Base-by-base conservation (phyloP, 768 basidiomycete species). In the Boletus reticulatus region DNA sequence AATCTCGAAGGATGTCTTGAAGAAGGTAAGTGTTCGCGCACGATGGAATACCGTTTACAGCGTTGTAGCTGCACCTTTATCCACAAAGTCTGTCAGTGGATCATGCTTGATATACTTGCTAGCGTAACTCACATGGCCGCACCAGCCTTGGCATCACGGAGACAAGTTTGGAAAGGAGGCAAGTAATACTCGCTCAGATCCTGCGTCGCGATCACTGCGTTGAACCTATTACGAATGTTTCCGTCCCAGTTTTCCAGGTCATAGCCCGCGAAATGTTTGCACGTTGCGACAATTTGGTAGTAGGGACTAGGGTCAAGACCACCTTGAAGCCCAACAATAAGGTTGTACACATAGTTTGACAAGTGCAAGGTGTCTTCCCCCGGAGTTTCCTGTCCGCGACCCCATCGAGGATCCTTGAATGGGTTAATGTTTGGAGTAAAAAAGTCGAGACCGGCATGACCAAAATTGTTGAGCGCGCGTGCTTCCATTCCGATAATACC, bases 381-480 rank as follows among this genome's bases (percentile, higher is more conserved):
- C 7, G 82, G 83, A 0, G 83, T 84, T 67, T 84, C 84, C 59
- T 83, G 82, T 0, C 82, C 82, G 43, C 83, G 73, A 7, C 83
- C 83, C 83, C 84, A 84, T 13, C 82, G 81, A 42, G 84, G 83
- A 57, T 85, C 84, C 53, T 78, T 82, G 75, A 84, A 84, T 0
- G 83, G 67, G 55, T 69, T 70, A 38, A 72, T 69, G 56, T 84
- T 84, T 6, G 82, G 83, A 1, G 83, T 83, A 64, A 77, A 84
- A 63, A 75, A 83, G 64, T 83, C 80, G 32, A 83, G 66, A 0
- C 82, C 83, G 4, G 82, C 79, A 12, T 76, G 74, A 12, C 76
- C 78, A 29, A 66, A 72, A 49, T 84, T 85, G 66, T 80, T 81
- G 73, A 83, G 84, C 4, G 82, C 81, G 13, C 83, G 76, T 1